Evolutionary conservation across 768 basidiomycete genomes (phyloP), one percentile per base, ranked within the genome.

Genomic region (Leucocoprinus birnbaumii): DNA sequence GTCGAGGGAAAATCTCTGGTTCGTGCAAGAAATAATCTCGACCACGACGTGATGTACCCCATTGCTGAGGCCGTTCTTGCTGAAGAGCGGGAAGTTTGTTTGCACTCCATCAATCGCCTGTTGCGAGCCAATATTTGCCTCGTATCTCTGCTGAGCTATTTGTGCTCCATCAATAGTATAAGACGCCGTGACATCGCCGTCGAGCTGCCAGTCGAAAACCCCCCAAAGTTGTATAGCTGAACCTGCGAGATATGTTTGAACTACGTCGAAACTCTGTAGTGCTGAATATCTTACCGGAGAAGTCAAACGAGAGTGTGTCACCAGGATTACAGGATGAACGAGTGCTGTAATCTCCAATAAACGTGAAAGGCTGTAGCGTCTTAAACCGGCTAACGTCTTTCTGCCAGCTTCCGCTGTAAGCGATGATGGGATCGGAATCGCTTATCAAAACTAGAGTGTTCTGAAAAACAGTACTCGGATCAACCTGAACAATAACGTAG

Each of bases 1-100:
- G 53, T 68, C 68, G 0, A 70, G 37, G 1, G 60, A 56, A 26
- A 65, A 63, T 2, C 53, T 46, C 14, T 62, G 59, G 37, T 61
- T 61, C 26, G 48, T 46, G 46, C 59, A 59, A 16, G 54, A 55
- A 1, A 53, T 58, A n/a, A 70, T 57, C 10, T 63, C 62, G 19
- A 69, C 58, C 2, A 53, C 48, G 31, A 69, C 59, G 7, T 53
- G 62, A 45, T 67, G 64, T 2, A 62, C 52, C 5, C 62, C 64
- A 9, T 56, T 31, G 1, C 55, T 31, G 14, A 68, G 61, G 25
- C 26, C 56, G 37, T 56, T 51, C 11, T 53, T 45, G 2, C 62
- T 58, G 53, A 63, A 68, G 6, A 68, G 59, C 3, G 62, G 49
- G 35, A 58, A 60, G 46, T 71, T 71, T 9, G 58, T 60, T 44